A percentile compares a stretch with the other conserved stretches of the same genome.
Evolutionary conservation across 331 rosid genomes (phyloP).

Genomic region (Acacia pycnantha): DNA sequence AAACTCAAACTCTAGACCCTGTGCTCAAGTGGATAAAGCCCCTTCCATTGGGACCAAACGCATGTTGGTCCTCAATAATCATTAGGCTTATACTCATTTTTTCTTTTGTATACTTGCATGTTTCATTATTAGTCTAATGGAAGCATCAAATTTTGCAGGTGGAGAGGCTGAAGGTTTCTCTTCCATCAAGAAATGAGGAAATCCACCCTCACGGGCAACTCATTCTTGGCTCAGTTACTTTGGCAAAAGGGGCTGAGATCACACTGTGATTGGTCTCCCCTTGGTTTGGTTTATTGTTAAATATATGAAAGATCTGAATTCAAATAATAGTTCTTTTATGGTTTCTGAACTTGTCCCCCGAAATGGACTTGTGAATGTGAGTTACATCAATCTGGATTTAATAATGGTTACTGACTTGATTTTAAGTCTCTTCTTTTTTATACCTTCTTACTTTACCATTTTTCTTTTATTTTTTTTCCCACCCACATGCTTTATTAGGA

Average conservation of each 20-base stretch:
- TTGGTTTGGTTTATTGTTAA: conserved; percentile 33
- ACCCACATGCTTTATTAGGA: neutral
- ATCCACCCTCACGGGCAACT: conserved; percentile 63
- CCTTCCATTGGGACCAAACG: neutral
- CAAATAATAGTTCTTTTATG: conserved; percentile 11
- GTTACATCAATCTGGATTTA: conserved; percentile 19
- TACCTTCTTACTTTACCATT: neutral
- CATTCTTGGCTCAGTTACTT: conserved; percentile 86
- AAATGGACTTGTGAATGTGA: conserved; percentile 23
- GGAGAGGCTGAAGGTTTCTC: conserved; percentile 41
- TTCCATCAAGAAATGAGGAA: conserved; percentile 33
- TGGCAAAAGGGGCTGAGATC: conserved; percentile 26
- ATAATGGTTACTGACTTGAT: conserved; percentile 16
- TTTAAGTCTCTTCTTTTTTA: neutral
- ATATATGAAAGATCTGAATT: conserved; percentile 18
- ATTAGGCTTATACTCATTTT: too few relatives aligned
- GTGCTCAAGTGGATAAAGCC: neutral
- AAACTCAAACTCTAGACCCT: neutral
- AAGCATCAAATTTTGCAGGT: conserved; percentile 41
- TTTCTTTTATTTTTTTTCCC: too few relatives aligned
- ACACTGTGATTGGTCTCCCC: conserved; percentile 29
- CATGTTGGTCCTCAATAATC: too few relatives aligned
- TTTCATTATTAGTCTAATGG: conserved; percentile 15
- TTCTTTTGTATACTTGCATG: neutral
- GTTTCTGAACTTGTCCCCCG: conserved; percentile 26